phyloP scores from a whole-genome alignment of 805 yeast species.

The Teunomyces funiuensis region DNA sequence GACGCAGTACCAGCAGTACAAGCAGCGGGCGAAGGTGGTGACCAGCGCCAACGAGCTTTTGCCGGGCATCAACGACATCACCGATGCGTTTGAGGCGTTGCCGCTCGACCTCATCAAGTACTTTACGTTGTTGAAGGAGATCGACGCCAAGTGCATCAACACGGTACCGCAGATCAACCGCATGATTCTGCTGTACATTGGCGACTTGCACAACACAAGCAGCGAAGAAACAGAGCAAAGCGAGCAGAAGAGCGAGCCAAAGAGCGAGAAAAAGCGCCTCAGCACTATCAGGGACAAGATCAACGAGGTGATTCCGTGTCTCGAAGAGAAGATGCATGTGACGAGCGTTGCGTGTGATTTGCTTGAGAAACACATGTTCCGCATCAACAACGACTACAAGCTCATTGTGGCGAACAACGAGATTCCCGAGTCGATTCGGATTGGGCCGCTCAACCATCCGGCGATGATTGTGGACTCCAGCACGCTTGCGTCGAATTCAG shows the following conservation, averaged over 20 bases:
- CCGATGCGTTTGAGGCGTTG: slow-evolving; percentile 87
- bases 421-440: slow-evolving; percentile 74
- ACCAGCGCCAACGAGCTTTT: slow-evolving; percentile 37
- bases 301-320: slow-evolving; percentile 79
- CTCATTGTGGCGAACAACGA: slow-evolving; percentile 70
- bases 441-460: slow-evolving; percentile 84
- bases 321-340: slow-evolving; percentile 97
- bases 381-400: slow-evolving; percentile 81
- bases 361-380: slow-evolving; percentile 60
- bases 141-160: slow-evolving; percentile 88
- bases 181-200: slow-evolving; percentile 50
- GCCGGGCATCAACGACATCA: slow-evolving; percentile 88
- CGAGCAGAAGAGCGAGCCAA: neutral
- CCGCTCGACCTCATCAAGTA: slow-evolving; percentile 83
- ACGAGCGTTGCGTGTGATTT: slow-evolving; percentile 87
- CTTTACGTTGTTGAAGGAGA: slow-evolving; percentile 84
- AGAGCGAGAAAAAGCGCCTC: slow-evolving; percentile 32
- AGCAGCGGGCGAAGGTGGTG: slow-evolving; percentile 32
- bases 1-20: slow-evolving; percentile 35
- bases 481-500: slow-evolving; percentile 33
- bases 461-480: slow-evolving; percentile 72
- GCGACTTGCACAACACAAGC: slow-evolving; percentile 16
- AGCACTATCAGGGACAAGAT: slow-evolving; percentile 44
- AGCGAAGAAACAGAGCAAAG: slow-evolving; percentile 1
- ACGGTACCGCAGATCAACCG: slow-evolving; percentile 65